Conservation (phyloP, 306 rosid species). For the Gastrolobium villosum region DNA sequence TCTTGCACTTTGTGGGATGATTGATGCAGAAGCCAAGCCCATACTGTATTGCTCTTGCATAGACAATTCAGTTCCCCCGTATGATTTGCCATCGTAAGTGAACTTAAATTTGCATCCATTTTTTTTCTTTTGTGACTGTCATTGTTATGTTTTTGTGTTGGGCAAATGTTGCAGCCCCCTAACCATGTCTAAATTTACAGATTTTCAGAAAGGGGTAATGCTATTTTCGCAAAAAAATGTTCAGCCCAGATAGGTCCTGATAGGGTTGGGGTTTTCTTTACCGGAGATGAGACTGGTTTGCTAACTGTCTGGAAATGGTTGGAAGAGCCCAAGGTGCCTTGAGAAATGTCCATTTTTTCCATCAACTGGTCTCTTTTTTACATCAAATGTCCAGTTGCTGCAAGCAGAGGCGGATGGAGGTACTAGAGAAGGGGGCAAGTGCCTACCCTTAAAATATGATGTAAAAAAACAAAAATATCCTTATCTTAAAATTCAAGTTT, state of each 20-base stretch:
- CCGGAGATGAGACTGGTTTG: constrained; percentile 56
- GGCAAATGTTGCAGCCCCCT: too few species aligned
- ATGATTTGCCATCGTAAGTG: constrained; percentile 66
- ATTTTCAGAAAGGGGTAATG: constrained; percentile 56
- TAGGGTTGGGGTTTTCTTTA: constrained; percentile 51
- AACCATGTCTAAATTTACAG: constrained; percentile 5
- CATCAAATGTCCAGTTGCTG: too few species aligned
- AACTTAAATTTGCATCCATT: background rate
- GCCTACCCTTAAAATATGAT: too few species aligned
- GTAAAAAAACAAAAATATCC: too few species aligned
- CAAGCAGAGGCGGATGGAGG: too few species aligned
- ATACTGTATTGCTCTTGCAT: constrained; percentile 52
- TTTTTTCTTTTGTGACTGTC: too few species aligned
- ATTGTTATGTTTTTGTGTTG: background rate
- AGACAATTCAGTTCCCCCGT: constrained; percentile 55
- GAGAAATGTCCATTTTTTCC: too few species aligned
- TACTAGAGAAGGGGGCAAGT: too few species aligned
- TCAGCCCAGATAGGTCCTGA: constrained; percentile 44
- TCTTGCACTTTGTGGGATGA: constrained; percentile 52
- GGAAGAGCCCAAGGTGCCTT: constrained; percentile 8
- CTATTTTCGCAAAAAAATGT: constrained; percentile 49
- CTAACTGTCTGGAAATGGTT: constrained; percentile 56
- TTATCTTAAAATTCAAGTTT: too few species aligned
- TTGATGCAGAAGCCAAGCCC: constrained; percentile 41
- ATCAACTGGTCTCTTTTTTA: too few species aligned